These are phyloP conservation scores for Malus asiatica DNA, from an alignment of 306 rosid species.

Conservation along the genomic window DNA sequence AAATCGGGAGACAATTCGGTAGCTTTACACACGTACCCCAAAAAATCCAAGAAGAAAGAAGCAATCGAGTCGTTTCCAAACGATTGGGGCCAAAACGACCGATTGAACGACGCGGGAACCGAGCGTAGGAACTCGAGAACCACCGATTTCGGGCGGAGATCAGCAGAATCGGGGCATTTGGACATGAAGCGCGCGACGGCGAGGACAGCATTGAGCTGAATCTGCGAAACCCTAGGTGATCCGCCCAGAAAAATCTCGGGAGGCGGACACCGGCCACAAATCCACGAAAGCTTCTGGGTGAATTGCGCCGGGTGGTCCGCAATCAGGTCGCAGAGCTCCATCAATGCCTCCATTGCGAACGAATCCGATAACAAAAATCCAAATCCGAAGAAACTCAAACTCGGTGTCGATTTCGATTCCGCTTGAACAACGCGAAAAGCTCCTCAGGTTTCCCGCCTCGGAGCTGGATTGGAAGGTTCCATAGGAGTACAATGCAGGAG, in stretches of 20 bases:
- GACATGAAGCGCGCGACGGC: slow-evolving; percentile 82
- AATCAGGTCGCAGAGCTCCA: slow-evolving; percentile 88
- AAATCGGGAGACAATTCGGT: slow-evolving; percentile 61
- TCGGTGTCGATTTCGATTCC: not conserved
- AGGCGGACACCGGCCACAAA: slow-evolving; percentile 73
- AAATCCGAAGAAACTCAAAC: not conserved
- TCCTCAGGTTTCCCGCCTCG: slow-evolving; percentile 2
- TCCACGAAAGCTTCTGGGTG: slow-evolving; percentile 73
- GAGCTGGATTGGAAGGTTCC: slow-evolving; percentile 6
- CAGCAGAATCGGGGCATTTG: slow-evolving; percentile 53
- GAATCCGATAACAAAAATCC: slow-evolving; percentile 12
- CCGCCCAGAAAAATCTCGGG: slow-evolving; percentile 57
- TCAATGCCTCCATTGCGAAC: slow-evolving; percentile 72
- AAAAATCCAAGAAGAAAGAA: slow-evolving; percentile 55
- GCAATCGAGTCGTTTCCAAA: slow-evolving; percentile 49
- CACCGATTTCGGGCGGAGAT: slow-evolving; percentile 66
- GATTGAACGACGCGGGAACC: slow-evolving; percentile 56
- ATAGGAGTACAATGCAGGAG: not conserved
- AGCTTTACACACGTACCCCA: slow-evolving; percentile 49
- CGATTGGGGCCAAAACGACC: slow-evolving; percentile 79
- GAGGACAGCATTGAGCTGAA: slow-evolving; percentile 90
- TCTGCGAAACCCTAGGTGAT: slow-evolving; percentile 76
- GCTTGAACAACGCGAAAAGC: not conserved
- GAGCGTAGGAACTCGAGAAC: slow-evolving; percentile 67
- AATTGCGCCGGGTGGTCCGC: slow-evolving; percentile 69